A percentile compares a stretch with the other conserved stretches of the same genome.
Conservation (phyloP, 2,329 filamentous ascomycete genomes). For the Xylariales sp. region DNA sequence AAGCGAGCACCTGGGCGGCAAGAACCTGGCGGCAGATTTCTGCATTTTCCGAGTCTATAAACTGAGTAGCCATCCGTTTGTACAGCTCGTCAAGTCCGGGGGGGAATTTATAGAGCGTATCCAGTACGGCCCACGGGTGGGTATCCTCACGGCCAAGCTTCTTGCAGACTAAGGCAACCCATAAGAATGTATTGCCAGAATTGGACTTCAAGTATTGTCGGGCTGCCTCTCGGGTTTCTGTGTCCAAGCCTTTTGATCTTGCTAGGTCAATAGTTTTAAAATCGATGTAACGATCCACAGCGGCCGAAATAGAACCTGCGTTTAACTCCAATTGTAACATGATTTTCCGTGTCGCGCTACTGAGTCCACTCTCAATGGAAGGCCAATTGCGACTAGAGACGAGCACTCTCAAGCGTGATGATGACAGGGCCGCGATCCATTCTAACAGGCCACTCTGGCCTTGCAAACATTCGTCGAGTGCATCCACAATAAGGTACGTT, state of each 20-base stretch:
- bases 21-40: constrained; percentile 52
- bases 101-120: constrained; percentile 45
- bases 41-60: constrained; percentile 46
- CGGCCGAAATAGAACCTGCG: constrained; percentile 48
- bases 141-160: constrained; percentile 42
- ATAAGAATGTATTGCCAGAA: constrained; percentile 57
- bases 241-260: background rate
- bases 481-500: constrained; percentile 58
- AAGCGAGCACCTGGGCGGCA: constrained; percentile 45
- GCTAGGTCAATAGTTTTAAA: constrained; percentile 45
- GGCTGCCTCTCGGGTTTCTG: background rate
- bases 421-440: constrained; percentile 38
- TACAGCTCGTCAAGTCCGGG: constrained; percentile 54
- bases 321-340: constrained; percentile 55
- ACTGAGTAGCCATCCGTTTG: constrained; percentile 52
- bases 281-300: constrained; percentile 54
- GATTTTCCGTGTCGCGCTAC: constrained; percentile 17
- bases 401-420: constrained; percentile 53
- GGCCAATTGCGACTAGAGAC: constrained; percentile 56
- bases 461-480: constrained; percentile 58
- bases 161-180: constrained; percentile 56
- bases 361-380: constrained; percentile 51
- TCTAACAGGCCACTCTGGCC: background rate
- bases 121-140: constrained; percentile 26
- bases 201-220: constrained; percentile 38